These are phyloP conservation scores for Lentithecium fluviatile DNA, from an alignment of 495 filamentous ascomycete species.

Conservation along the genomic window DNA sequence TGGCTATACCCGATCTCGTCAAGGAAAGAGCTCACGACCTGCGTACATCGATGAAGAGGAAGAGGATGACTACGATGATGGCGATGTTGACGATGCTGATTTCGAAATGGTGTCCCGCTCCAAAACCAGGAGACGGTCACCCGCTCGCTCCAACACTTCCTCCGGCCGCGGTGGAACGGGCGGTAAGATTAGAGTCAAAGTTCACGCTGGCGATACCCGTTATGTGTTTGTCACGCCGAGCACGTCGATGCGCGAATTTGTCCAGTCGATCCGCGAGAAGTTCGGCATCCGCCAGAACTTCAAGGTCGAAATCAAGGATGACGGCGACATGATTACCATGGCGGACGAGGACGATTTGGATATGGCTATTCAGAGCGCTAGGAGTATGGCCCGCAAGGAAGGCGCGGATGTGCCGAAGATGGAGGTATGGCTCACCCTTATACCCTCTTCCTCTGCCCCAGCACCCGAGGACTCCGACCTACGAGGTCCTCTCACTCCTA, in stretches of 20 bases:
- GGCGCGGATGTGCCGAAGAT: constrained; percentile 86
- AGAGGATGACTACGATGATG: constrained; percentile 62
- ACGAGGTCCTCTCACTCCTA: constrained; percentile 15
- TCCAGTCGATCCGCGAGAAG: constrained; percentile 76
- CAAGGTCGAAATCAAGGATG: constrained; percentile 82
- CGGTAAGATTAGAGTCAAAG: constrained; percentile 77
- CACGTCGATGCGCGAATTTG: constrained; percentile 73
- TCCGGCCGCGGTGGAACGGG: constrained; percentile 34
- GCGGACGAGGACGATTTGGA: constrained; percentile 95
- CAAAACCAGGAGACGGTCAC: constrained; percentile 30
- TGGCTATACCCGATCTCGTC: constrained; percentile 21
- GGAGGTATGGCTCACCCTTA: constrained; percentile 65
- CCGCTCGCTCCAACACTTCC: constrained; percentile 34
- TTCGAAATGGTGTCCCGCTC: constrained; percentile 73
- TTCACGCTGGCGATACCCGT: constrained; percentile 86
- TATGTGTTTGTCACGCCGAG: constrained; percentile 82
- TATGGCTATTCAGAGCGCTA: constrained; percentile 68
- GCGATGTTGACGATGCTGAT: constrained; percentile 66
- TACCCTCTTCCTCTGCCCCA: constrained; percentile 1
- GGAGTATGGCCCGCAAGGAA: constrained; percentile 67
- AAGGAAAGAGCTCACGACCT: constrained; percentile 31
- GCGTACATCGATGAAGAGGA: constrained; percentile 56
- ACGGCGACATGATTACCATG: constrained; percentile 93
- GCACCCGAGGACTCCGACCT: neutral
- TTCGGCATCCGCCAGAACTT: constrained; percentile 68